Base-by-base conservation (phyloP, 768 basidiomycete species). In the Lactarius hengduanensis region DNA sequence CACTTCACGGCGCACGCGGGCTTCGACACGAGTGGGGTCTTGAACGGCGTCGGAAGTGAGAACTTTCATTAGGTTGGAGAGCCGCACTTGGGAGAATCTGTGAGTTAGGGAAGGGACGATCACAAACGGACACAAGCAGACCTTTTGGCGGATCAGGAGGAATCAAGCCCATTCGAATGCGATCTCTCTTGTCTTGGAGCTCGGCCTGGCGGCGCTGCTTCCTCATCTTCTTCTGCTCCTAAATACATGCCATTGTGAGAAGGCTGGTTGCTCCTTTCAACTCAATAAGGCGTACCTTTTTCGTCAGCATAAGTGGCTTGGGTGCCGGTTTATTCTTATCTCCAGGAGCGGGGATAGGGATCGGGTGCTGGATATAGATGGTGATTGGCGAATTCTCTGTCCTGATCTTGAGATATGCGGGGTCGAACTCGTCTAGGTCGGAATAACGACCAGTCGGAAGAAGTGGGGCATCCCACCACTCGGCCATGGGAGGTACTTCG, bases 1-100 rank as follows among this genome's bases (percentile, higher is more conserved):
- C 34, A 98, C 96, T 76, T 99, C 97, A 40, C 92, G 83, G 56
- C 94, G 83, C 16, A 99, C 96, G 38, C 93, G 90, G 6, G 96
- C 96, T 76, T 99, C 97, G 3, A 99, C 94, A 59, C 95, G 88
- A 2, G 97, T 99, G 0, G 97, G 97, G 75, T 98, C 97, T 83
- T 94, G 92, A 30, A 99, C 89, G 0, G 96, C 96, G 73, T 98
- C 95, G 10, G 92, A 92, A 0, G 97, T 98, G 32, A 99, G 81
- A 18, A 99, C 97, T 74, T 94, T 94, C 96, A 98, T 98, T 74
- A 98, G 77, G 77, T 99, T 99, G 50, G 92, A 86, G 67, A 99
- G 81, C 34, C 94, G 93, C 64, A 99, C 96, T 95, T 95, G 67
- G 10, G 65, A 56, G 22, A 30, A 62, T 38, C 3, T 15, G 41